Conservation (phyloP, 305 asterid species). For the Plantago lanceolata region DNA sequence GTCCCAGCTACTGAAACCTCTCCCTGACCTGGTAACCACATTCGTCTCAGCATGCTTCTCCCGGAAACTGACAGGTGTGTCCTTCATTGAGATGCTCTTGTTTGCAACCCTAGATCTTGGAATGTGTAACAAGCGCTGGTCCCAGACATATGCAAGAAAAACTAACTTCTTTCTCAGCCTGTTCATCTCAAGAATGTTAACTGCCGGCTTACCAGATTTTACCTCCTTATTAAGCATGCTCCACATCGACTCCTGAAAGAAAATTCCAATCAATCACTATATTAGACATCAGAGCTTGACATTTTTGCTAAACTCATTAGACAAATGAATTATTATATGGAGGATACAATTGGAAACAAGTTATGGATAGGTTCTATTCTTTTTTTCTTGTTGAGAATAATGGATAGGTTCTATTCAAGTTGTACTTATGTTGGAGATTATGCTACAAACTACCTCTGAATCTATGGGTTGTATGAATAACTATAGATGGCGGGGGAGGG, state of each 20-base stretch:
- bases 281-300: background rate
- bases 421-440: no score
- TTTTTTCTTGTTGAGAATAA: no score
- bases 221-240: slow-evolving; percentile 35
- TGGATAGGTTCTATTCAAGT: background rate
- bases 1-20: slow-evolving; percentile 61
- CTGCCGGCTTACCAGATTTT: slow-evolving; percentile 49
- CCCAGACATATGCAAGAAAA: slow-evolving; percentile 73
- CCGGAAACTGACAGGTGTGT: slow-evolving; percentile 37
- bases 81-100: slow-evolving; percentile 34
- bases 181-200: slow-evolving; percentile 79
- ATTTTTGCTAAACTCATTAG: background rate
- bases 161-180: slow-evolving; percentile 57
- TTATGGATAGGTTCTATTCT: background rate
- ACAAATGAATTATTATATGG: background rate
- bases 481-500: background rate
- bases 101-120: slow-evolving; percentile 35
- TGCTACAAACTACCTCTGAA: background rate
- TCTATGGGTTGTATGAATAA: background rate
- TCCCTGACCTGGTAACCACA: slow-evolving; percentile 38
- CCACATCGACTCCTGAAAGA: slow-evolving; percentile 47
- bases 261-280: slow-evolving; percentile 13
- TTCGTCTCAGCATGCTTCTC: slow-evolving; percentile 42
- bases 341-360: background rate
- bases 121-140: slow-evolving; percentile 54